A percentile compares a stretch with the other conserved stretches of the same genome.
Evolutionary conservation across 257 asterid genomes (phyloP).

Genomic region (Thymus mandschuricus): DNA sequence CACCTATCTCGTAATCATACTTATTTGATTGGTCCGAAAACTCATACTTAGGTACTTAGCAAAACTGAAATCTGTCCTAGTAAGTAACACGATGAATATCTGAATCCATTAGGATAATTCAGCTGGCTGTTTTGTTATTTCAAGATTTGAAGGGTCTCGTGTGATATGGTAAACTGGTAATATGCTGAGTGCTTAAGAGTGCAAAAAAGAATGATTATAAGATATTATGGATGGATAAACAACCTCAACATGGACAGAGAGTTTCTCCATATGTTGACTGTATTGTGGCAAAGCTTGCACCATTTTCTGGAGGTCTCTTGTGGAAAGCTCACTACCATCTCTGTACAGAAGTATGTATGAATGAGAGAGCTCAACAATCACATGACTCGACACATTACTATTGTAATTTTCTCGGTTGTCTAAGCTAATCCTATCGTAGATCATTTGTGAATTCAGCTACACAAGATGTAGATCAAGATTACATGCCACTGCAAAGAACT

Average conservation of each 20-base stretch:
- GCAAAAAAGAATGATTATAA: slow-evolving; percentile 18
- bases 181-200: slow-evolving; percentile 12
- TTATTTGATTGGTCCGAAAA: slow-evolving; percentile 4
- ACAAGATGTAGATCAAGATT: no score
- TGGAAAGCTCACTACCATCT: slow-evolving; percentile 83
- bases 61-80: not conserved
- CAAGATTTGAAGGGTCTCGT: not conserved
- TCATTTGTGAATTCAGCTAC: no score
- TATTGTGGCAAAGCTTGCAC: slow-evolving; percentile 93
- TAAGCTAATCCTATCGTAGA: no score
- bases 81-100: not conserved
- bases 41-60: not conserved
- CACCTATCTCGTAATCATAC: slow-evolving; percentile 15
- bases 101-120: not conserved
- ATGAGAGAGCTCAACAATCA: slow-evolving; percentile 17
- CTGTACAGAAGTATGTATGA: slow-evolving; percentile 48
- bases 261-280: slow-evolving; percentile 85
- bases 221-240: slow-evolving; percentile 35
- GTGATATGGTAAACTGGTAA: slow-evolving; percentile 13
- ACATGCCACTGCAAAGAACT: no score
- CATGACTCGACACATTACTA: no score
- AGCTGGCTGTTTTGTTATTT: no score
- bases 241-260: slow-evolving; percentile 87
- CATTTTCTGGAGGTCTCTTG: slow-evolving; percentile 90
- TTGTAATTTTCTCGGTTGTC: no score